Base-by-base conservation (phyloP, 345 rosid genomes). In the Populus euphratica region DNA sequence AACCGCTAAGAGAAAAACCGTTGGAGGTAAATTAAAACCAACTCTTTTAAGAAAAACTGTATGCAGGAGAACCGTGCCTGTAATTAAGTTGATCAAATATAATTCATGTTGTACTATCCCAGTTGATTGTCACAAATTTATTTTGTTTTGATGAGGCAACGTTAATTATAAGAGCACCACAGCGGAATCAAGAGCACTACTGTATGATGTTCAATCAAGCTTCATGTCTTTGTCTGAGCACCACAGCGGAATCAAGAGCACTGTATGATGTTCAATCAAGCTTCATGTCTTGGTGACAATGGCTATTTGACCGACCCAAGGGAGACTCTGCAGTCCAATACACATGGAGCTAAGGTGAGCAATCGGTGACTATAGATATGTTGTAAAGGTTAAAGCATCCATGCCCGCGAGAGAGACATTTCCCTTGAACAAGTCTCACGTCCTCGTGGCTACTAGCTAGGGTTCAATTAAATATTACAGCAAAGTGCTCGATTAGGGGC, bases 151-250 rank as follows among this genome's bases (percentile, higher is more conserved):
- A 43, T 43, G 47, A 10, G 47, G 47, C 0, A 10, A 11, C 14
- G 1, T 13, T 25, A 63, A 63, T 25, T 29, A 23, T 25, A 25
- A 2, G 73, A 47, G 39, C 25, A 47, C 12, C 18, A 31, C 33
- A 31, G 33, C 33, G 33, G 33, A 31, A 31, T 31, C 12, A 3
- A 27, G 44, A n/a, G 27, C 0, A 25, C 27, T 25, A 33, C 5
- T 50, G 2, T 47, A 67, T 47, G 78, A 67, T 47, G 78, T n/a
- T 52, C 20, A 12, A 54, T 76, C n/a, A 31, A 67, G 64, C 56
- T 56, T 25, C 18, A 10, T 56, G 47, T 38, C 31, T 73, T 13
- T 31, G 31, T 31, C 2, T 31, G 31, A 31, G 2, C 31, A 1
- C 31, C 31, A 31, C 31, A 31, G 31, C 33, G 33, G 33, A 31